Base-by-base conservation (phyloP, 176 grass and related monocot genomes). In the Phyllostachys edulis region DNA sequence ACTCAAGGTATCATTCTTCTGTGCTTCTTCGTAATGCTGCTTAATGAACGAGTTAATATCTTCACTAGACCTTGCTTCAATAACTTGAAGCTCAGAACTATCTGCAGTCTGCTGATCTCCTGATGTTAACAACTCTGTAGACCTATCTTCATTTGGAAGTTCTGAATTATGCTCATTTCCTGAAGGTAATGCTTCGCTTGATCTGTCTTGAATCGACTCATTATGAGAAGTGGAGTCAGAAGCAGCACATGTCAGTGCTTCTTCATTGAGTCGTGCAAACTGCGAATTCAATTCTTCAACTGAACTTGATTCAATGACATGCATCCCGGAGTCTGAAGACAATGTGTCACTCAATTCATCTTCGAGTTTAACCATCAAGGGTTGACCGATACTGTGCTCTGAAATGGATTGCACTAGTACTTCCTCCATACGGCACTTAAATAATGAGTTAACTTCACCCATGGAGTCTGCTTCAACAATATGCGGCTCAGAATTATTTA, bases 341-440 rank as follows among this genome's bases (percentile, higher is more conserved):
- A 49, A 64, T 17, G 27, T 20, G 21, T 32, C 71, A 74, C 20
- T 73, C 16, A 63, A 14, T 37, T 52, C 54, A 23, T 67, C 47
- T 84, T 87, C 77, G 20, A 57, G 70, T 41, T 80, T 81, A 24
- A 64, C 40, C 3, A 34, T 67, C 69, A 82, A 65, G 3, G 87
- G 87, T 44, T 89, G 54, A 36, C 52, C 56, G 15, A 89, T 40
- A 34, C 50, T 56, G 0, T 60, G 40, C 47, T 91, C 85, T 61
- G 87, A 85, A 85, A 87, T 70, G 67, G 87, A 92, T 18, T 84
- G 76, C 16, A 51, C 71, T 20, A 80, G 57, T 52, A 77, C 87
- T 67, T 87, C 80, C 44, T 84, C 69, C 87, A 84, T 79, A 39
- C 85, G 80, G 41, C 77, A 69, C 84, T 81, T 89, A 64, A 87